phyloP scores from a whole-genome alignment of 352 stramenopile species.

The Phytopythium montanum region DNA sequence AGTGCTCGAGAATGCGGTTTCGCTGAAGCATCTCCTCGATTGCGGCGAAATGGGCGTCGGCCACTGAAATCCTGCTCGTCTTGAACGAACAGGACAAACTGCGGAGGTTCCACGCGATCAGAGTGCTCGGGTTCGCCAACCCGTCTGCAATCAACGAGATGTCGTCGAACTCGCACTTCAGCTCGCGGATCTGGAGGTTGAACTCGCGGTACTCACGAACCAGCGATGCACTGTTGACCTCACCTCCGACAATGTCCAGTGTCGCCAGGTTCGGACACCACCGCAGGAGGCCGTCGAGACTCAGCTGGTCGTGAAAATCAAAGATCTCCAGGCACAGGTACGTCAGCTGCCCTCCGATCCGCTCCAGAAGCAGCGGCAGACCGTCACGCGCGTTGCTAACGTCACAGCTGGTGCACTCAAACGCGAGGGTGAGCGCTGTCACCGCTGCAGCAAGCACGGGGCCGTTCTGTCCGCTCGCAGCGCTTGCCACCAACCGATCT shows the following conservation, averaged over 20 bases:
- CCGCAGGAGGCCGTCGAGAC: neutral
- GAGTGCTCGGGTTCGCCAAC: neutral
- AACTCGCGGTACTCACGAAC: neutral
- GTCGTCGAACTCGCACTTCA: neutral
- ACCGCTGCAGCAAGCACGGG: neutral
- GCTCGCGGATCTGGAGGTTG: neutral
- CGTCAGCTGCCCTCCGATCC: neutral
- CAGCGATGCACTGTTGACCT: neutral
- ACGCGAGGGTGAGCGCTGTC: neutral
- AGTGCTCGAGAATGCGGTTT: constrained; percentile 4
- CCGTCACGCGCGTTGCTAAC: neutral
- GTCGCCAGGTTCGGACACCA: neutral
- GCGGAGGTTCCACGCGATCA: neutral
- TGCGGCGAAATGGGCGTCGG: neutral
- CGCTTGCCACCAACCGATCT: neutral
- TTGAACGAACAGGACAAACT: neutral
- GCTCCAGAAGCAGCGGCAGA: neutral
- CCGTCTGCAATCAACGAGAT: neutral
- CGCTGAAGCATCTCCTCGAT: neutral
- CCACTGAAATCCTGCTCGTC: neutral
- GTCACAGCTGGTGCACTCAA: neutral
- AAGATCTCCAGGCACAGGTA: neutral
- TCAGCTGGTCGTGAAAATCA: neutral
- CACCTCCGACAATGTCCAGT: neutral
- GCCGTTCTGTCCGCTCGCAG: too few species aligned